These are phyloP conservation scores for Apiospora sp. DNA, from an alignment of 2,329 filamentous ascomycete species.

Conservation along the genomic window DNA sequence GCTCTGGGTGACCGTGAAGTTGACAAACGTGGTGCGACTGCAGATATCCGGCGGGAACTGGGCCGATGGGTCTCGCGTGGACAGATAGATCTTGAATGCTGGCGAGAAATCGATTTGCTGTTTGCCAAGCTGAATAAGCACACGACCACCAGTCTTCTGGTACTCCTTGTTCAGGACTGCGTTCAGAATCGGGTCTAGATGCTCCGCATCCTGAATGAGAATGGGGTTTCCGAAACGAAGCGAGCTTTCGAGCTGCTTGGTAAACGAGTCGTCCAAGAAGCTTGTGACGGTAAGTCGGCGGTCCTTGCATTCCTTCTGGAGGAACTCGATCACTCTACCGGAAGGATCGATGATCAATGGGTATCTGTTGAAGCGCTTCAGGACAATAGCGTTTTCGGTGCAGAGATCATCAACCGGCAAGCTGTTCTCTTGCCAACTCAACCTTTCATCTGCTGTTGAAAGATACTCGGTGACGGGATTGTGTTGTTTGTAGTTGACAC, in stretches of 20 bases:
- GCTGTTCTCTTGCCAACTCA: slow-evolving; percentile 93
- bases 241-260: slow-evolving; percentile 96
- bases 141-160: slow-evolving; percentile 96
- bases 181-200: slow-evolving; percentile 95
- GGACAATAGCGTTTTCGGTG: slow-evolving; percentile 97
- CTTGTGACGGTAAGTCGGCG: slow-evolving; percentile 94
- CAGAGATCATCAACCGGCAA: slow-evolving; percentile 96
- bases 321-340: slow-evolving; percentile 90
- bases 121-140: slow-evolving; percentile 96
- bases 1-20: slow-evolving; percentile 98
- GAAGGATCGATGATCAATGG: slow-evolving; percentile 98
- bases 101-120: slow-evolving; percentile 99
- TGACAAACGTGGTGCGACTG: slow-evolving; percentile 98
- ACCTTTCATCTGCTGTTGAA: slow-evolving; percentile 92
- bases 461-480: slow-evolving; percentile 97
- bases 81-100: slow-evolving; percentile 92
- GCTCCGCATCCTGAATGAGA: slow-evolving; percentile 96
- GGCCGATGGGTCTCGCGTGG: slow-evolving; percentile 94
- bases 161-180: slow-evolving; percentile 99
- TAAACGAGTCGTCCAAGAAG: slow-evolving; percentile 97
- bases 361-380: slow-evolving; percentile 98
- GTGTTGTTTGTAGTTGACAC: slow-evolving; percentile 89
- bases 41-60: slow-evolving; percentile 96
- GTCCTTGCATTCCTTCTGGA: slow-evolving; percentile 94
- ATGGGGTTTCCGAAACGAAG: slow-evolving; percentile 98